phyloP scores from a whole-genome alignment of 2,329 filamentous ascomycete genomes.

The Colletotrichum sublineola region DNA sequence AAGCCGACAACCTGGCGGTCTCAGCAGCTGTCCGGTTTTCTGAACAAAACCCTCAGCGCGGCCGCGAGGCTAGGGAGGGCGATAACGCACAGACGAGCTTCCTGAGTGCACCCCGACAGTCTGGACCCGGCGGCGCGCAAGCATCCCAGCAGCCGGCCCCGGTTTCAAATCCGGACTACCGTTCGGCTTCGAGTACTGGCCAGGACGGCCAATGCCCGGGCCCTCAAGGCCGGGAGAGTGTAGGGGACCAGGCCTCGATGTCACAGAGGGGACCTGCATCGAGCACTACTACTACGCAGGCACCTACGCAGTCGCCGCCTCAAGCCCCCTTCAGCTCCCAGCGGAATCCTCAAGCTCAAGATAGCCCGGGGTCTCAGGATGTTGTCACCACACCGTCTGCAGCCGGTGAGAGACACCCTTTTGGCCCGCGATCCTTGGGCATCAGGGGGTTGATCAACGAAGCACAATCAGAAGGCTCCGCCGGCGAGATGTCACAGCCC shows the following conservation, averaged over 20 bases:
- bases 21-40: conserved; percentile 41
- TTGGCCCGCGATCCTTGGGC: conserved; percentile 46
- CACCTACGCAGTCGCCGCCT: conserved; percentile 60
- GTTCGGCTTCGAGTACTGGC: conserved; percentile 29
- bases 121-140: conserved; percentile 26
- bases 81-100: conserved; percentile 43
- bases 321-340: conserved; percentile 43
- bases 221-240: conserved; percentile 63
- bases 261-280: conserved; percentile 71
- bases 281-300: conserved; percentile 68
- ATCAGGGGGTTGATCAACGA: conserved; percentile 57
- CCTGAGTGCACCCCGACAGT: conserved; percentile 14
- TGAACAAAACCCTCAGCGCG: conserved; percentile 41
- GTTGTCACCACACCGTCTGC: conserved; percentile 40
- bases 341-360: conserved; percentile 33
- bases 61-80: conserved; percentile 44
- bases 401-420: conserved; percentile 22
- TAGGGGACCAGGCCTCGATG: conserved; percentile 74
- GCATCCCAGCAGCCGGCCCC: conserved; percentile 13
- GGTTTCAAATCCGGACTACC: conserved; percentile 5
- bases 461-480: conserved; percentile 44
- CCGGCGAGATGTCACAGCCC: conserved; percentile 41
- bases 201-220: conserved; percentile 68
- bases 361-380: conserved; percentile 46
- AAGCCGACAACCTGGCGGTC: conserved; percentile 43